Evolutionary conservation across 2,329 filamentous ascomycete genomes (phyloP).

Genomic region (Botrytis byssoidea): DNA sequence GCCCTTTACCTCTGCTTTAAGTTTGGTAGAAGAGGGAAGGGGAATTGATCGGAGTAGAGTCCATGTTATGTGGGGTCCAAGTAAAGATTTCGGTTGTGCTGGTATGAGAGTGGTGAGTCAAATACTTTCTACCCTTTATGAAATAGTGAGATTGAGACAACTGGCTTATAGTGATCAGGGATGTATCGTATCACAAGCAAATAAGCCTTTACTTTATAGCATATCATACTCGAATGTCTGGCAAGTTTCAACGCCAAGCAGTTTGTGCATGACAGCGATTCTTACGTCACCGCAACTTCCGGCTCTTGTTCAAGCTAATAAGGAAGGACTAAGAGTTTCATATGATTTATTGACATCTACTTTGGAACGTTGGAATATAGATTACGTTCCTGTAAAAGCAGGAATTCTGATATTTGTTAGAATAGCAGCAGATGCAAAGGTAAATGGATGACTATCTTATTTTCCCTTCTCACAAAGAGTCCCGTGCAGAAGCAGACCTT

Average conservation of each 20-base stretch:
- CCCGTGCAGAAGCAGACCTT: neutral
- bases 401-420: neutral
- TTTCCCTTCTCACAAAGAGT: neutral
- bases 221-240: neutral
- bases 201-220: neutral
- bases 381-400: neutral
- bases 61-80: neutral
- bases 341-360: neutral
- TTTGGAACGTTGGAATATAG: neutral
- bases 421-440: neutral
- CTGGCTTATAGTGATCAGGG: neutral
- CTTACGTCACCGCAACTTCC: neutral
- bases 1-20: neutral
- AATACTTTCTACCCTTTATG: neutral
- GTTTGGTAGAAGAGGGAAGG: neutral
- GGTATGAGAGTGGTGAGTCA: constrained; percentile 2
- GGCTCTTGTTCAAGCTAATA: neutral
- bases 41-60: neutral
- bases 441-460: neutral
- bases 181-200: neutral
- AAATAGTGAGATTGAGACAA: no score
- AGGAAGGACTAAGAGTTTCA: neutral
- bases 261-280: neutral
- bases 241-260: neutral
- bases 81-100: constrained; percentile 8